Evolutionary conservation across 2,329 filamentous ascomycete species (phyloP).

Genomic region (Neoascochyta sp.): DNA sequence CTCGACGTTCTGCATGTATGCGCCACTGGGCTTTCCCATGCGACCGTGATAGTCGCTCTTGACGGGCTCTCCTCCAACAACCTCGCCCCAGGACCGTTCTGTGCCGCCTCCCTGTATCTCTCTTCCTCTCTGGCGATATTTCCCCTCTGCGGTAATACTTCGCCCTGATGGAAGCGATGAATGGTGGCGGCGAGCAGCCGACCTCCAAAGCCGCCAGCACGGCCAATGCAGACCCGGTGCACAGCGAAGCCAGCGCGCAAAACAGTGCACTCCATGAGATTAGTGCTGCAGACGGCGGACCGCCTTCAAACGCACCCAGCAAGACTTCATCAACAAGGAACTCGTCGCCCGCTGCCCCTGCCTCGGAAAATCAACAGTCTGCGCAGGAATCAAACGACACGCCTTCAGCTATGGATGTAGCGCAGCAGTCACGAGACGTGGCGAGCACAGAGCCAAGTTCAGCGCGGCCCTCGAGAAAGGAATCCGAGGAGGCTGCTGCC

Average conservation of each 20-base stretch:
- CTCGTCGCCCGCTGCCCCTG: constrained; percentile 30
- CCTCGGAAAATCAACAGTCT: constrained; percentile 21
- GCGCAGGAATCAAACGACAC: constrained; percentile 26
- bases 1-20: constrained; percentile 28
- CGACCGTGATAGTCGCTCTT: constrained; percentile 36
- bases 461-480: constrained; percentile 33
- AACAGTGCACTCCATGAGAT: constrained; percentile 16
- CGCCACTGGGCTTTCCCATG: constrained; percentile 35
- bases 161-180: constrained; percentile 36
- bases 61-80: constrained; percentile 24
- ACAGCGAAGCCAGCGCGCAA: constrained; percentile 28
- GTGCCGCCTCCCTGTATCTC: no score
- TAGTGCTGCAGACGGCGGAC: constrained; percentile 23
- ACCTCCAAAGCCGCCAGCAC: constrained; percentile 30
- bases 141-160: constrained; percentile 20
- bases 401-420: constrained; percentile 23
- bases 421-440: constrained; percentile 29
- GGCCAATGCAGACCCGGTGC: constrained; percentile 26
- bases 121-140: no score
- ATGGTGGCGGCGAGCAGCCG: constrained; percentile 35
- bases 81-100: no score
- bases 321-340: constrained; percentile 35
- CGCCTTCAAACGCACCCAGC: constrained; percentile 31
- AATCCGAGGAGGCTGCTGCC: constrained; percentile 39
- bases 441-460: constrained; percentile 24